Conservation (phyloP, 805 yeast genomes). For the Metschnikowia gelsemii region DNA sequence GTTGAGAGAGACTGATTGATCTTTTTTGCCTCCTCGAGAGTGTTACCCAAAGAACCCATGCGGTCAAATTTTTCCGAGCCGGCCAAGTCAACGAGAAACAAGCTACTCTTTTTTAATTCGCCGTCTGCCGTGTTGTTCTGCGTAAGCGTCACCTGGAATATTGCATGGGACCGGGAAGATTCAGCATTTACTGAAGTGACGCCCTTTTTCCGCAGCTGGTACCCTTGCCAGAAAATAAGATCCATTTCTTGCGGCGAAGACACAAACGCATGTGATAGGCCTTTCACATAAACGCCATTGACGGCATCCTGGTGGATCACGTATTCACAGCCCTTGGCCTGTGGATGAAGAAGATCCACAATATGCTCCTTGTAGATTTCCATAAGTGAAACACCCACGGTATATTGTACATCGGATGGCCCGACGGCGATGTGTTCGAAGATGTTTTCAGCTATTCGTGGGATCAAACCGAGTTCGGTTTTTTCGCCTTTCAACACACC, state of each 20-base stretch:
- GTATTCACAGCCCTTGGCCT: constrained; percentile 30
- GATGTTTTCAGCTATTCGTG: constrained; percentile 65
- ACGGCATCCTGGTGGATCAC: constrained; percentile 61
- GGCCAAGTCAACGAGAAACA: constrained; percentile 80
- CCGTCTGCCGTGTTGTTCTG: constrained; percentile 59
- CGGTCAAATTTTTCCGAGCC: constrained; percentile 81
- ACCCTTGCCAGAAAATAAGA: constrained; percentile 58
- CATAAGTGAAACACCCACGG: constrained; percentile 69
- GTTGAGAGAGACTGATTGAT: constrained; percentile 77
- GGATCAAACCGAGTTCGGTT: constrained; percentile 59
- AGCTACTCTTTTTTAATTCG: constrained; percentile 56
- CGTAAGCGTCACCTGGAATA: constrained; percentile 65
- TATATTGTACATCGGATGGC: constrained; percentile 55
- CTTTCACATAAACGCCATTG: constrained; percentile 69
- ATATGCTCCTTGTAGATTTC: constrained; percentile 81
- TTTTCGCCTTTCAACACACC: constrained; percentile 36
- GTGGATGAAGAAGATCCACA: constrained; percentile 58
- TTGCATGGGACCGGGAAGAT: constrained; percentile 79
- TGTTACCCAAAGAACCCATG: constrained; percentile 74
- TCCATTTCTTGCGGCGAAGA: constrained; percentile 58
- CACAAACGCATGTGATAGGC: constrained; percentile 63
- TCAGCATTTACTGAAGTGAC: constrained; percentile 69
- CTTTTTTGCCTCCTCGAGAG: constrained; percentile 79
- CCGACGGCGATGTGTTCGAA: constrained; percentile 53
- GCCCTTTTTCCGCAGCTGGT: constrained; percentile 52